Evolutionary conservation across 257 asterid genomes (phyloP).

Genomic region (Solanum paucissectum): DNA sequence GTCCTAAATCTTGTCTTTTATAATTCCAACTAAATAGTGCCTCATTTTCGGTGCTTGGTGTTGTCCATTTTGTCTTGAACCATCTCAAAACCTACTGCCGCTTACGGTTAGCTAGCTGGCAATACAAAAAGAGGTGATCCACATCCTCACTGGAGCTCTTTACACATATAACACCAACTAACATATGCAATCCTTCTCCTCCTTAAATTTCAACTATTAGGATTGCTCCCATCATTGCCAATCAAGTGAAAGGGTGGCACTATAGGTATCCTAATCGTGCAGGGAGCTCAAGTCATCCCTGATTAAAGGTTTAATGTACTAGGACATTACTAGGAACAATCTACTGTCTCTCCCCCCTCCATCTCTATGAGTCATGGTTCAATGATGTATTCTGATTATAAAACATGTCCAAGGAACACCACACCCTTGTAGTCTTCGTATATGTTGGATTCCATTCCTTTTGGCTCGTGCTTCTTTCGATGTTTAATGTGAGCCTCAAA

Average conservation of each 20-base stretch:
- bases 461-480: neutral
- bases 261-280: neutral
- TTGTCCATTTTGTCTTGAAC: neutral
- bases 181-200: neutral
- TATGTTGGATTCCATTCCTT: neutral
- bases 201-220: neutral
- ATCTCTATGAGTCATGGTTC: neutral
- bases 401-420: neutral
- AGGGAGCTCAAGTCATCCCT: neutral
- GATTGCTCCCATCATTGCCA: neutral
- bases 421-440: neutral
- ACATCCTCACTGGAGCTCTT: neutral
- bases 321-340: neutral
- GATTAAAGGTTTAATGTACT: neutral
- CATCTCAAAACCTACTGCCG: neutral
- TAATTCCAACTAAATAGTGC: no score
- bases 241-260: neutral
- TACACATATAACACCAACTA: neutral
- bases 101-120: neutral
- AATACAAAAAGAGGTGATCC: neutral
- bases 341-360: neutral
- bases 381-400: neutral
- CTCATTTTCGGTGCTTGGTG: neutral
- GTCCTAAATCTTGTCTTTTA: no score
- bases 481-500: neutral